Base-by-base conservation (phyloP, 2,329 filamentous ascomycete genomes). In the Phialophora expanda region DNA sequence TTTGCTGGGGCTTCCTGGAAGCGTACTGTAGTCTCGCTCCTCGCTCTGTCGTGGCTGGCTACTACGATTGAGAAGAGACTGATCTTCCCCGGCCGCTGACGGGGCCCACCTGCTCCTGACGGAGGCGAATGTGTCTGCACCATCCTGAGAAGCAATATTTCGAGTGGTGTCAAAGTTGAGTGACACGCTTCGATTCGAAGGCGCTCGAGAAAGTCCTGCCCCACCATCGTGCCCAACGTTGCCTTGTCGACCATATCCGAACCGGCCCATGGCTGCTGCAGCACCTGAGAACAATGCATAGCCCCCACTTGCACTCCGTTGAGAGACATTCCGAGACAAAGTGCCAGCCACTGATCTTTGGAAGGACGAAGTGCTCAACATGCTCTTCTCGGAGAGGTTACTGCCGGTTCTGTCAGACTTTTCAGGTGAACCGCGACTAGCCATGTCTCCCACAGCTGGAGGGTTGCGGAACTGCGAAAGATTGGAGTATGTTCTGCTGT, bases 381-480 rank as follows among this genome's bases (percentile, higher is more conserved):
- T 65, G 61, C 72, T 84, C 12, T 81, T 81, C 62, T 88, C 86
- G 0, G 85, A 87, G 2, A 87, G 73, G 71, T 84, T 86, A 71
- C 85, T 87, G 32, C 78, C 84, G 4, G 85, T 87, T 30, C 85
- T 80, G 4, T 80, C 80, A 44, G 85, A 83, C 61, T 73, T 82
- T 80, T 55, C 79, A 80, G 2, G 78, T 7, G 69, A 73, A 3
- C 69, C 67, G 24, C 69, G 67, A 48, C 70, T 66, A 7, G 64
- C 62, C 11, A 30, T 50, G 22, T 66, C 61, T 34, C 62, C 60
- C n/a, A 46, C 61, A 4, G 44, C 60, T 80, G 66, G 41, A 24
- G 57, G 58, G 9, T 70, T 65, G 6, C 69, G 61, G 30, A 66
- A 67, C 28, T 67, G 66, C 9, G 71, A 73, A 11, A 72, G 61